Base-by-base conservation (phyloP, 1,139 yeast genomes). In the Candida sanyaensis region DNA sequence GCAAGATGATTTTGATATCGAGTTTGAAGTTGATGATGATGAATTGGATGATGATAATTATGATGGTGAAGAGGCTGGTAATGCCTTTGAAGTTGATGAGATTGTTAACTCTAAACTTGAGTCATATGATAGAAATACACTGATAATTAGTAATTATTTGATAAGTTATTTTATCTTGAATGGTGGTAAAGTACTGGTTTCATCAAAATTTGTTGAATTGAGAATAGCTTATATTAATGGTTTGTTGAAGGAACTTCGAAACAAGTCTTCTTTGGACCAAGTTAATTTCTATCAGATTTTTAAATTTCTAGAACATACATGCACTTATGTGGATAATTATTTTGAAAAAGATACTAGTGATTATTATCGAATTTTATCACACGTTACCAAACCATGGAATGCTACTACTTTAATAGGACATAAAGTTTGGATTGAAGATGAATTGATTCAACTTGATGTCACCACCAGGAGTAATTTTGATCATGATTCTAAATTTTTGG, bases 281-380 rank as follows among this genome's bases (percentile, higher is more conserved):
- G 49, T 70, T 33, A 62, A 67, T 45, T 69, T 68, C 49, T 61
- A 58, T 39, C 59, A 56, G 28, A 52, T 72, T 5, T 61, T 72
- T 46, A 63, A 61, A 49, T 73, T 57, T 49, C 55, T 69, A 39
- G 78, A 74, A 54, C 67, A 66, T 42, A 71, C 79, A 0, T 64
- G 67, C 48, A 61, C 54, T 4, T 68, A 68, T 47, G 53, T 64
- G 11, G 47, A 57, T 1, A 49, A 54, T 24, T 69, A 63, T 50
- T 71, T 74, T 47, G 53, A 57, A 9, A 37, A 51, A 1, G 23
- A 12, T 4, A 51, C 56, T 11, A 65, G 62, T 48, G 64, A 58
- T 6, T 56, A 70, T 30, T 41, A 53, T 3, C 55, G 57, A 37
- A 50, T 47, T 4, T 55, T 73, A 27, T 48, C 49, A 9, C 50